These are phyloP conservation scores for Penicillium taxi DNA, from an alignment of 495 filamentous ascomycete genomes.

Conservation along the genomic window DNA sequence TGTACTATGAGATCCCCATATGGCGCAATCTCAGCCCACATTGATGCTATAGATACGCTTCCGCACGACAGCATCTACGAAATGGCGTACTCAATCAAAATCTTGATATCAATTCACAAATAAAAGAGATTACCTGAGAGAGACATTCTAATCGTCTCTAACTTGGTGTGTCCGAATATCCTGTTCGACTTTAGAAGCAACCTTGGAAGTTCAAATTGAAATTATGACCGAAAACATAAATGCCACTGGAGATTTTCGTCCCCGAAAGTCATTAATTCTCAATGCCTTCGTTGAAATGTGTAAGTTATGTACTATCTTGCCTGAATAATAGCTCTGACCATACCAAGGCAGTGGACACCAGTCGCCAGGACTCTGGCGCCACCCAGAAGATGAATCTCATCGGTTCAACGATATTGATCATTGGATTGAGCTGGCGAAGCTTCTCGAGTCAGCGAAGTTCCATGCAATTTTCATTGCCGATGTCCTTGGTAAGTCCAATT, in stretches of 20 bases:
- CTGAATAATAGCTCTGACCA: background rate
- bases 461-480: conserved; percentile 53
- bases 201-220: conserved; percentile 2
- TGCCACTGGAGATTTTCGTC: conserved; percentile 4
- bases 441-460: conserved; percentile 44
- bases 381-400: conserved; percentile 46
- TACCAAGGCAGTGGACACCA: conserved; percentile 43
- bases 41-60: conserved; percentile 27
- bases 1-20: conserved; percentile 7
- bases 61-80: background rate
- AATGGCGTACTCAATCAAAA: conserved; percentile 12
- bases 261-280: conserved; percentile 45
- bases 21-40: conserved; percentile 38
- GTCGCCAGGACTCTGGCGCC: conserved; percentile 46
- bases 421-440: conserved; percentile 42
- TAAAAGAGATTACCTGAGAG: no score
- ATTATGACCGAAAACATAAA: conserved; percentile 4
- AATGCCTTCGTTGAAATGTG: conserved; percentile 55
- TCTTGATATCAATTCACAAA: no score
- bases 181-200: background rate
- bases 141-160: background rate
- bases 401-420: conserved; percentile 47
- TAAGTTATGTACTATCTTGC: conserved; percentile 11
- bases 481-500: conserved; percentile 30
- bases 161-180: no score